phyloP scores from a whole-genome alignment of 352 stramenopile species.

The Globisporangium perplexum region DNA sequence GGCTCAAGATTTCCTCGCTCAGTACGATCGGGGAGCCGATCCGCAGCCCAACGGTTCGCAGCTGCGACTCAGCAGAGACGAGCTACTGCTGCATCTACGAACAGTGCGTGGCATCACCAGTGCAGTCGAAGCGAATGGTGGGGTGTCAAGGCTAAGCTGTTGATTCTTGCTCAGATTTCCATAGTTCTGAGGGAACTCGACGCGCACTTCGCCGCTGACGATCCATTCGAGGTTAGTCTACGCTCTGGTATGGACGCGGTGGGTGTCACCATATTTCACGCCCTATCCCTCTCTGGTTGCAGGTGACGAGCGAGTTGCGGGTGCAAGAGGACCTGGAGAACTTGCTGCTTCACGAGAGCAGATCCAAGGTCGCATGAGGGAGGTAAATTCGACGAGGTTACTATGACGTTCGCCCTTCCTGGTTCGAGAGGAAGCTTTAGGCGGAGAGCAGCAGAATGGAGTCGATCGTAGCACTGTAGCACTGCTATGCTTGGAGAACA shows the following conservation, averaged over 20 bases:
- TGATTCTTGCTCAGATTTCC: neutral
- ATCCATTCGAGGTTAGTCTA: neutral
- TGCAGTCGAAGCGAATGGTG: neutral
- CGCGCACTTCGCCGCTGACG: neutral
- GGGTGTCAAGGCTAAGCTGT: neutral
- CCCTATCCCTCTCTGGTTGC: too few species aligned
- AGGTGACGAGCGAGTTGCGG: neutral
- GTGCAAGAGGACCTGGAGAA: neutral
- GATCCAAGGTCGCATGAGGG: too few species aligned
- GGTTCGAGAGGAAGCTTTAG: too few species aligned
- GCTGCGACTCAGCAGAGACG: neutral
- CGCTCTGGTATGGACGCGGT: too few species aligned
- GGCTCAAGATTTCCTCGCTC: constrained; percentile 18
- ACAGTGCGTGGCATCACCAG: constrained; percentile 1
- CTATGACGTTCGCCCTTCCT: too few species aligned
- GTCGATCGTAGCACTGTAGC: too few species aligned
- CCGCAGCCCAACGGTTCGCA: neutral
- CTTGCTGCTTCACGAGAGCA: too few species aligned
- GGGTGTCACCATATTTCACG: too few species aligned
- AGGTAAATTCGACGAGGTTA: too few species aligned
- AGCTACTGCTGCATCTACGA: neutral
- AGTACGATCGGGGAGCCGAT: neutral
- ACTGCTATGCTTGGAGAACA: too few species aligned
- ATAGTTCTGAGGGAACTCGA: neutral
- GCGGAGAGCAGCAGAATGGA: too few species aligned